Conservation (phyloP, 2,329 filamentous ascomycete species). For the Aspergillus felis region DNA sequence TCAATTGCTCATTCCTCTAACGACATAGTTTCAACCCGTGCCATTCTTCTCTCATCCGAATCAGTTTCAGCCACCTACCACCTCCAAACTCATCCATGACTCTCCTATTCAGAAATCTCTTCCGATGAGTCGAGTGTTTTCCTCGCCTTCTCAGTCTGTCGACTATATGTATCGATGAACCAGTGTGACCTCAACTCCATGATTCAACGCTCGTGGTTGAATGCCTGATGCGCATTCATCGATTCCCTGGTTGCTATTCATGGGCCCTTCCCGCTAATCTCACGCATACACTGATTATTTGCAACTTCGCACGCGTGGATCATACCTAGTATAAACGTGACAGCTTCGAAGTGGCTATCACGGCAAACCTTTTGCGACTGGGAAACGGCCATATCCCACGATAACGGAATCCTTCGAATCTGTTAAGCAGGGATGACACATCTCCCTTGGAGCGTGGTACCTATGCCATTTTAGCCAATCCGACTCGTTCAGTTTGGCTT, state of each 20-base stretch:
- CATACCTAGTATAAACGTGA: neutral
- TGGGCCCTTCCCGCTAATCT: neutral
- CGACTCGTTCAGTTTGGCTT: neutral
- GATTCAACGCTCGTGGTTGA: neutral
- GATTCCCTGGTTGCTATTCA: neutral
- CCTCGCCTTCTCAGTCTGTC: neutral
- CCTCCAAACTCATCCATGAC: neutral
- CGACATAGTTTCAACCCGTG: neutral
- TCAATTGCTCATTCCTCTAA: neutral
- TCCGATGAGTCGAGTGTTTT: neutral
- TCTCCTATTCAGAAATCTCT: neutral
- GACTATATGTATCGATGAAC: neutral
- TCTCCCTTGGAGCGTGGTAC: neutral
- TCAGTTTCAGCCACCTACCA: neutral
- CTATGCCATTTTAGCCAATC: neutral
- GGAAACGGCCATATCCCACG: neutral
- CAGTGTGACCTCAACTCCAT: neutral
- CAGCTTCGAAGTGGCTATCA: neutral
- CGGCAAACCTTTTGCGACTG: neutral
- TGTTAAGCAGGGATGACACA: neutral
- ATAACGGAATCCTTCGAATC: neutral
- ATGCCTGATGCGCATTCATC: neutral
- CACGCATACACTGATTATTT: neutral
- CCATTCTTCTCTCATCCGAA: neutral
- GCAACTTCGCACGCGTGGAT: neutral